Base-by-base conservation (phyloP, 768 basidiomycete genomes). In the Wakefieldia striispora region DNA sequence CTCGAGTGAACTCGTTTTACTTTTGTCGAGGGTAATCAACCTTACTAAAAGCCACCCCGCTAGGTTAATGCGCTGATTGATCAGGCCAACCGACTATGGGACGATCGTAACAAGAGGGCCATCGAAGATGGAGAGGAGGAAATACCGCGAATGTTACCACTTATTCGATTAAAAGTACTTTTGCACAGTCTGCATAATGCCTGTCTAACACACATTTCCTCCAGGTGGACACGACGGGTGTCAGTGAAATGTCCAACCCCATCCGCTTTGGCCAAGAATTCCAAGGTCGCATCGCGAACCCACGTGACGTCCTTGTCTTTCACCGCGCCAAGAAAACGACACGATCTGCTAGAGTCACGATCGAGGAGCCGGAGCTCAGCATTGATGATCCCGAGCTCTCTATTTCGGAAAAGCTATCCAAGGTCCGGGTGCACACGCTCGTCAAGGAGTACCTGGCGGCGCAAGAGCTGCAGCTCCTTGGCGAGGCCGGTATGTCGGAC, bases 261-360 rank as follows among this genome's bases (percentile, higher is more conserved):
- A 87, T 95, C 44, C 87, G 97, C 10, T 97, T 99, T 65, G 95
- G 97, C 1, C 94, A 95, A 65, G 91, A 95, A 65, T 97, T 97
- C 67, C 81, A 85, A 56, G 91, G 91, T 1, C 80, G 79, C 19
- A 79, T 98, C 31, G 97, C 97, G 11, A 99, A 99, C 64, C 95
- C 97, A 14, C 81, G 92, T 23, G 95, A 98, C 64, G 81, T 97
- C 20, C 80, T 99, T 24, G 80, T 91, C 31, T 98, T 97, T 71
- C 86, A 92, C 65, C 85, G 91, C 19, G 77, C 86, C 36, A 92
- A 91, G 69, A 85, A 84, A 59, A 21, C 62, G 4, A 40, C 61
- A 3, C 65, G 66, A 16, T 34, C 55, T 1, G 56, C 75, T 23
- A 90, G 89, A 55, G 84, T 92, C 40, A 69, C 71, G 10, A 79